phyloP scores from a whole-genome alignment of 2,329 filamentous ascomycete species.

The Pestalotiopsis sp. region DNA sequence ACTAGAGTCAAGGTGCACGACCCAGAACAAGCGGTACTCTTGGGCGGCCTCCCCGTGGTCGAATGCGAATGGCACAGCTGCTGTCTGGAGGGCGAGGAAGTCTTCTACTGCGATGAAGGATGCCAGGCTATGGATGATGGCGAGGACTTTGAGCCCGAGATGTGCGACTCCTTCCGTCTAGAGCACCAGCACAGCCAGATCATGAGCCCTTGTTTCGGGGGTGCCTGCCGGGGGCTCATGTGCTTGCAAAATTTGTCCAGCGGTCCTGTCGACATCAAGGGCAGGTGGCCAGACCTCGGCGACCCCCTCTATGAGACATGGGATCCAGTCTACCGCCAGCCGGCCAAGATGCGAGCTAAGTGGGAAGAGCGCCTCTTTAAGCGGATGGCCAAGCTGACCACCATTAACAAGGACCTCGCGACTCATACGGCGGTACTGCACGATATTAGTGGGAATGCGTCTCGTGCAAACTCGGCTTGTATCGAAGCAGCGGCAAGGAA shows the following conservation, averaged over 20 bases:
- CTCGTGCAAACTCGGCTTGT: no score
- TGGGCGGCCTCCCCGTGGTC: not conserved
- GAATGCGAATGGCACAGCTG: slow-evolving; percentile 29
- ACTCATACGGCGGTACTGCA: slow-evolving; percentile 1
- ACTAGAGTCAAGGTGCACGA: not conserved
- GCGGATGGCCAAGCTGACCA: not conserved
- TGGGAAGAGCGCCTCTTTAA: not conserved
- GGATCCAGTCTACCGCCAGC: not conserved
- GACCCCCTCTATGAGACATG: not conserved
- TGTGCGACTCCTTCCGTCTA: slow-evolving; percentile 20
- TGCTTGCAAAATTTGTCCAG: not conserved
- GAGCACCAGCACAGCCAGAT: slow-evolving; percentile 24
- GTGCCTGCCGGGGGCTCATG: not conserved
- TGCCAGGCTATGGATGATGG: not conserved
- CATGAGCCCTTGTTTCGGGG: not conserved
- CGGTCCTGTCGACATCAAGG: not conserved
- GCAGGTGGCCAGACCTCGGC: not conserved
- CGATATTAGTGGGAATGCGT: not conserved
- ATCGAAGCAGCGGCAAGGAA: not conserved
- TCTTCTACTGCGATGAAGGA: slow-evolving; percentile 18
- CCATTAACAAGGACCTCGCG: not conserved
- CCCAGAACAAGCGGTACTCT: not conserved
- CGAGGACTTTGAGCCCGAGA: slow-evolving; percentile 18
- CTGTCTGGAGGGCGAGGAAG: slow-evolving; percentile 14
- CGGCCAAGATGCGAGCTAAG: not conserved